A percentile compares a stretch with the other conserved stretches of the same genome.
Evolutionary conservation across 179 eudicot species (phyloP).

Genomic region (Gypsophila paniculata): DNA sequence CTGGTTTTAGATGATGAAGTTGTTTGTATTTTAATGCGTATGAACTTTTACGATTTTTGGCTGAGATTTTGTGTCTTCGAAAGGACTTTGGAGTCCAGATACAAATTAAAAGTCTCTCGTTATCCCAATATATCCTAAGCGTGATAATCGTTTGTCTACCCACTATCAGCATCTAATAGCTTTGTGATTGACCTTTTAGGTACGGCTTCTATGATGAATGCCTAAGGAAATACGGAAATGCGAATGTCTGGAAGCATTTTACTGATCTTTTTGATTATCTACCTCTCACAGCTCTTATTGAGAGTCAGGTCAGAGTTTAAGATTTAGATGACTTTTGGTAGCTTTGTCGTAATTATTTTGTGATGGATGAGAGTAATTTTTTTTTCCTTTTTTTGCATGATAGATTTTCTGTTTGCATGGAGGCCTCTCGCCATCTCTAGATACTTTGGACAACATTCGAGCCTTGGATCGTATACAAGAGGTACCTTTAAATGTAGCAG

Average conservation of each 20-base stretch:
- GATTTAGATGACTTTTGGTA: neutral
- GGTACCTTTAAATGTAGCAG: conserved; percentile 32
- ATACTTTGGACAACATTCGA: conserved; percentile 87
- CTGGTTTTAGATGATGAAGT: neutral
- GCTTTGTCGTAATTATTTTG: neutral
- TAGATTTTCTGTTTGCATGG: conserved; percentile 95
- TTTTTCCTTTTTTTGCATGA: conserved; percentile 18
- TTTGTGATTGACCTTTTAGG: conserved; percentile 36
- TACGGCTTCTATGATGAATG: conserved; percentile 96
- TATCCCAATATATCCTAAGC: no score
- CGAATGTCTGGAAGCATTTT: conserved; percentile 92
- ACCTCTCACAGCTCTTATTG: conserved; percentile 92
- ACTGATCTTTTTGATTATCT: conserved; percentile 94
- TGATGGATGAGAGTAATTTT: neutral
- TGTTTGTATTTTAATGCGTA: neutral
- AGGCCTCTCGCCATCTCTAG: conserved; percentile 94
- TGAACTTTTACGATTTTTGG: conserved; percentile 4
- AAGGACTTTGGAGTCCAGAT: neutral
- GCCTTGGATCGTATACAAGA: conserved; percentile 92
- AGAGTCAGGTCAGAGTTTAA: conserved; percentile 70
- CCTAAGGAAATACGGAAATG: conserved; percentile 94
- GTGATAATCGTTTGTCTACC: conserved; percentile 2
- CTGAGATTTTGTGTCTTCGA: neutral
- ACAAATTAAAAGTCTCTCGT: neutral
- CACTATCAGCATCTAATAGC: conserved; percentile 6